These are phyloP conservation scores for Monosporozyma aerobia DNA, from an alignment of 805 yeast species.

Conservation along the genomic window DNA sequence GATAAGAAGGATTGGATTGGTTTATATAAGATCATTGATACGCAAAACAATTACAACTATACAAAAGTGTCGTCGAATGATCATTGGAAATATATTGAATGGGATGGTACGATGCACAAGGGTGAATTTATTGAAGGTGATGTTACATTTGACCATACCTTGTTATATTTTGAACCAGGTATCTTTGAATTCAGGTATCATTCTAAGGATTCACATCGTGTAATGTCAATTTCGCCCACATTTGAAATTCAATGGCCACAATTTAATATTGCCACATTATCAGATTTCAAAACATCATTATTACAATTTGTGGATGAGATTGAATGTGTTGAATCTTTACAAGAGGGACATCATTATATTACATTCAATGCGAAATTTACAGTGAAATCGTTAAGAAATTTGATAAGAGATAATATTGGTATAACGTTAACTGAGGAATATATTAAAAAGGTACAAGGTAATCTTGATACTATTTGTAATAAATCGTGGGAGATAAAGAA, in stretches of 20 bases:
- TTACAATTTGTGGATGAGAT: constrained; percentile 13
- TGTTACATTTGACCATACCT: constrained; percentile 39
- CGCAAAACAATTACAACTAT: constrained; percentile 43
- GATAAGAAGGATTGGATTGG: constrained; percentile 67
- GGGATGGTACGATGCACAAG: not conserved
- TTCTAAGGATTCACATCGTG: constrained; percentile 56
- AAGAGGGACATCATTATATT: constrained; percentile 17
- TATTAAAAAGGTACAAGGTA: constrained; percentile 24
- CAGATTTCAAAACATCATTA: constrained; percentile 16
- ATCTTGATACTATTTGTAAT: constrained; percentile 20
- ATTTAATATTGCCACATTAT: constrained; percentile 16
- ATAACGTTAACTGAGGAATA: constrained; percentile 31
- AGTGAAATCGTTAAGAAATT: constrained; percentile 19
- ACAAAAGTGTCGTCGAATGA: constrained; percentile 57
- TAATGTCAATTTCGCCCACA: constrained; percentile 54
- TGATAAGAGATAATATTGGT: constrained; percentile 28
- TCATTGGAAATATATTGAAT: constrained; percentile 49
- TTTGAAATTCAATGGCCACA: constrained; percentile 46
- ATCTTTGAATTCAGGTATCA: constrained; percentile 69
- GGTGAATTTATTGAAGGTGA: constrained; percentile 34
- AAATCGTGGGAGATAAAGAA: constrained; percentile 23
- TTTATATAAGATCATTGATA: constrained; percentile 52
- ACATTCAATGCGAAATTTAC: constrained; percentile 13
- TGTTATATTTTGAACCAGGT: constrained; percentile 58
- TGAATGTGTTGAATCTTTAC: constrained; percentile 13